A percentile compares a stretch with the other conserved stretches of the same genome.
These are phyloP conservation scores for Meira nashicola DNA, from an alignment of 1,284 basidiomycete genomes.

Conservation along the genomic window DNA sequence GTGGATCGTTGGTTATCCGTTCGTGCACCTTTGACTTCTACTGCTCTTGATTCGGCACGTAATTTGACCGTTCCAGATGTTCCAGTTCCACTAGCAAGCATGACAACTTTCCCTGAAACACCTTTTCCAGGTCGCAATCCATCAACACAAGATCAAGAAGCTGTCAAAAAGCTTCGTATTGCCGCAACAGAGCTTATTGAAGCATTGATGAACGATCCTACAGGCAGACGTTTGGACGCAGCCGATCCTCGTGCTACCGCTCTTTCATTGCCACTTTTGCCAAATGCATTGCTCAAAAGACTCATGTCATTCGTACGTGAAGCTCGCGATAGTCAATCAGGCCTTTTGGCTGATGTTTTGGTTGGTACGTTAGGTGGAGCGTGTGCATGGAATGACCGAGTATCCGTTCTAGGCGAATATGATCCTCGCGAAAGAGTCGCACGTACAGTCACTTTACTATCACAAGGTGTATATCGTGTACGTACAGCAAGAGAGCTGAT, in stretches of 20 bases:
- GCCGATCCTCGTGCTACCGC: conserved; percentile 9
- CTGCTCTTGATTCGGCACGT: conserved; percentile 36
- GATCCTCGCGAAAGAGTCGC: conserved; percentile 38
- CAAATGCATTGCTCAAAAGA: conserved; percentile 35
- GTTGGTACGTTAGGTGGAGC: conserved; percentile 48
- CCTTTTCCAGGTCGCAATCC: conserved; percentile 26
- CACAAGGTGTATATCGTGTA: conserved; percentile 38
- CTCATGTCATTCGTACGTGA: conserved; percentile 39
- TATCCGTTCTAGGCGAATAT: conserved; percentile 41
- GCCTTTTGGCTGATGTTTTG: conserved; percentile 43
- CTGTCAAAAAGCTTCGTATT: conserved; percentile 27
- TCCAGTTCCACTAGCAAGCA: conserved; percentile 38
- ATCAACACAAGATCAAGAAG: not conserved
- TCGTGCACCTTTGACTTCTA: conserved; percentile 38
- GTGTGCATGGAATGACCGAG: conserved; percentile 47
- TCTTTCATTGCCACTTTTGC: conserved; percentile 41
- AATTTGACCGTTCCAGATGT: conserved; percentile 39
- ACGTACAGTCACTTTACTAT: conserved; percentile 32
- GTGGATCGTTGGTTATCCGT: conserved; percentile 45
- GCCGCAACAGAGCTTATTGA: conserved; percentile 37
- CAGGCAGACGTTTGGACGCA: not conserved
- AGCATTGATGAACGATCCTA: conserved; percentile 14
- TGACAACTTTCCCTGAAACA: conserved; percentile 38
- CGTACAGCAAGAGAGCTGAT: conserved; percentile 43
- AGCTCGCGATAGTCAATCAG: conserved; percentile 31